These are phyloP conservation scores for Malus orientalis DNA, from an alignment of 306 rosid genomes.

Conservation along the genomic window DNA sequence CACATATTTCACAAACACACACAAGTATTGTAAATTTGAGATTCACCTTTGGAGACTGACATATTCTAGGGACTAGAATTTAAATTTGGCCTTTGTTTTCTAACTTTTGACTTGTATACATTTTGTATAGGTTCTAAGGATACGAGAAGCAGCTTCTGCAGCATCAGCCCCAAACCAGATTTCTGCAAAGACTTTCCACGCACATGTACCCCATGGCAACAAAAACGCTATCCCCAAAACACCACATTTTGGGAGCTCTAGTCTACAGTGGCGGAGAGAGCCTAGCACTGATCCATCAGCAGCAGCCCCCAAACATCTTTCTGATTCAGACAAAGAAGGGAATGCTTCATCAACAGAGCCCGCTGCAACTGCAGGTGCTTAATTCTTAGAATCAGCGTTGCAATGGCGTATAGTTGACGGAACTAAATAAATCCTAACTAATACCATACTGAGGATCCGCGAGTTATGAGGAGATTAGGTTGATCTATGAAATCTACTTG, in stretches of 20 bases:
- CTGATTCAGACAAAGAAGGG: not conserved
- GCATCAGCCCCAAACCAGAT: constrained; percentile 13
- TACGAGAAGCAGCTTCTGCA: not conserved
- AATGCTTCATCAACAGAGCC: not conserved
- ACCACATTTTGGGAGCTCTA: not conserved
- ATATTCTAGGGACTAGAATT: not conserved
- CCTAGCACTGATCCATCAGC: not conserved
- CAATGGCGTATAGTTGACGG: not conserved
- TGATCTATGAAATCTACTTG: not conserved
- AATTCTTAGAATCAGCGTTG: not conserved
- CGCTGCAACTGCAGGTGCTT: not conserved
- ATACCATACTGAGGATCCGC: not conserved
- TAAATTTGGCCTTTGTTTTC: too few species aligned
- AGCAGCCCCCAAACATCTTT: not conserved
- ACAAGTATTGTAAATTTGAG: not conserved
- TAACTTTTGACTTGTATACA: not conserved
- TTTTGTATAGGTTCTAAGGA: constrained; percentile 12
- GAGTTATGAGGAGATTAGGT: not conserved
- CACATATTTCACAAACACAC: not conserved
- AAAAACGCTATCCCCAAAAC: not conserved
- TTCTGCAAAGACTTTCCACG: not conserved
- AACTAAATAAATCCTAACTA: not conserved
- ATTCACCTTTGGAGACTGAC: not conserved
- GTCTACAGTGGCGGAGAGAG: constrained; percentile 14
- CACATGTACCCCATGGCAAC: not conserved